phyloP scores from a whole-genome alignment of 2,329 filamentous ascomycete genomes.

The Aureobasidium sp. region DNA sequence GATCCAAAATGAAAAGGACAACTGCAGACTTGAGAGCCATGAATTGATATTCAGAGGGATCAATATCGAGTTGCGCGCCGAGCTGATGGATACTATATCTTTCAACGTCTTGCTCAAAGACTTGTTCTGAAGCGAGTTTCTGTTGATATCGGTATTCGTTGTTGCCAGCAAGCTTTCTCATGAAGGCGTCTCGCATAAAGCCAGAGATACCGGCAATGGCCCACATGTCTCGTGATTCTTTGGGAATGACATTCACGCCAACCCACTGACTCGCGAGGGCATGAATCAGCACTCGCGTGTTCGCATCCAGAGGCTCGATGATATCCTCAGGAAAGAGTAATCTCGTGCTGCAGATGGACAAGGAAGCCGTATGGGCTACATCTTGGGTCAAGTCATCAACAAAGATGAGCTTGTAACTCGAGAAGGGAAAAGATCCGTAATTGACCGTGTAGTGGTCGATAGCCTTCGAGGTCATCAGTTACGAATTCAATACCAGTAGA shows the following conservation, averaged over 20 bases:
- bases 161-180: conserved; percentile 83
- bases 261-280: conserved; percentile 89
- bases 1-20: conserved; percentile 89
- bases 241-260: conserved; percentile 83
- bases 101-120: conserved; percentile 73
- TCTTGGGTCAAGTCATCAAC: conserved; percentile 80
- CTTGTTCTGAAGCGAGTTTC: conserved; percentile 73
- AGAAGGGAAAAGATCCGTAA: conserved; percentile 85
- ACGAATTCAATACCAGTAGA: background rate
- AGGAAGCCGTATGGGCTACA: conserved; percentile 67
- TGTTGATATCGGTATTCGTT: conserved; percentile 91
- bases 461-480: conserved; percentile 40
- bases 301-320: conserved; percentile 75
- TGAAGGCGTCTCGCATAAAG: conserved; percentile 91
- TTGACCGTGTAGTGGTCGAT: conserved; percentile 87
- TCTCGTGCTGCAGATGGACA: conserved; percentile 81
- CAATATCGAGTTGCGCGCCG: conserved; percentile 69
- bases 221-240: conserved; percentile 76
- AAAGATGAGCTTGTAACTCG: conserved; percentile 88
- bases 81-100: conserved; percentile 77
- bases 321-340: conserved; percentile 79
- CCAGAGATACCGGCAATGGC: conserved; percentile 82
- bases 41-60: conserved; percentile 81
- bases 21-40: conserved; percentile 84
- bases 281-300: conserved; percentile 73